phyloP scores from a whole-genome alignment of 2,329 filamentous ascomycete species.

The Colletotrichum sp. region DNA sequence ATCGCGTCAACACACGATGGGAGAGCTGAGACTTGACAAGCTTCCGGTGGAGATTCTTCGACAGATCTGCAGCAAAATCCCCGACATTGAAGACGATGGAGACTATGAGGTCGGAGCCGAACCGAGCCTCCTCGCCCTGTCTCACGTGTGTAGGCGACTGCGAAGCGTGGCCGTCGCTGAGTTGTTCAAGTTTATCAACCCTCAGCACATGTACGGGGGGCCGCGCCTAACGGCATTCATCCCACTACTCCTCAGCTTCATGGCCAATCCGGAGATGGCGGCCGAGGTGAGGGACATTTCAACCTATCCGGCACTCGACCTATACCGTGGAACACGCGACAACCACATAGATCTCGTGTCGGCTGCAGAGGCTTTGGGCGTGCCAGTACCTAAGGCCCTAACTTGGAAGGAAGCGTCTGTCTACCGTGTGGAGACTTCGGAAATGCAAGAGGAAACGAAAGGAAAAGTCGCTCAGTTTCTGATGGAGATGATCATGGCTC shows the following conservation, averaged over 20 bases:
- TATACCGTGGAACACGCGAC: neutral
- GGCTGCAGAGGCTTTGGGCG: rapidly evolving
- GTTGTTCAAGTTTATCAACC: neutral
- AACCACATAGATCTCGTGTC: neutral
- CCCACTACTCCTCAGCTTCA: neutral
- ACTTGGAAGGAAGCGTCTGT: rapidly evolving
- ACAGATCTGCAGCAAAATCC: neutral
- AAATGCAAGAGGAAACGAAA: neutral
- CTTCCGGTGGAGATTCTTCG: neutral
- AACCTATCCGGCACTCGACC: neutral
- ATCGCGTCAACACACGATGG: neutral
- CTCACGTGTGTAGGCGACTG: neutral
- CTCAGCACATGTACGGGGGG: neutral
- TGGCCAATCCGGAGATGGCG: neutral
- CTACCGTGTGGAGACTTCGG: rapidly evolving
- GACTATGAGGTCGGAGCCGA: neutral
- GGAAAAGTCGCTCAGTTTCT: neutral
- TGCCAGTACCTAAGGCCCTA: rapidly evolving
- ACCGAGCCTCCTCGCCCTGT: neutral
- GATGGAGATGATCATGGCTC: neutral
- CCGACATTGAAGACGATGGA: neutral
- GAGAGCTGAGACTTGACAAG: neutral
- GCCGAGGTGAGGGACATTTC: neutral
- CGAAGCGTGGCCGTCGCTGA: neutral
- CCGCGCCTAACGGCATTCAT: neutral